phyloP scores from a whole-genome alignment of 208 protist genomes.

The Wallacemonas sp. region DNA sequence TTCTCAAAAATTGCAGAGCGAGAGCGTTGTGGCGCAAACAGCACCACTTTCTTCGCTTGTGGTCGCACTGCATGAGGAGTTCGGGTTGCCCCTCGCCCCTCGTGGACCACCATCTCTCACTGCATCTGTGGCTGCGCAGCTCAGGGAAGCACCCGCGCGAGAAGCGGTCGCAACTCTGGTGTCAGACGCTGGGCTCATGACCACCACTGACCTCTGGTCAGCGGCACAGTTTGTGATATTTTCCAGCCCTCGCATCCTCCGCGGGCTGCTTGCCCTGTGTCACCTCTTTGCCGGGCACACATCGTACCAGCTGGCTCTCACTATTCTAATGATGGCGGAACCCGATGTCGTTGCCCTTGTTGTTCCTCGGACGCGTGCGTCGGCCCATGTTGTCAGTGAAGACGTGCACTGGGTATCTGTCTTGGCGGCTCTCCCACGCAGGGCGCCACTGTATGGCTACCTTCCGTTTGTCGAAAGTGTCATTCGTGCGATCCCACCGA shows the following conservation, averaged over 20 bases:
- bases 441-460: constrained; percentile 30
- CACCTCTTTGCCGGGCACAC: constrained; percentile 27
- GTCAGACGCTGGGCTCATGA: constrained; percentile 6
- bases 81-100: constrained; percentile 49
- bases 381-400: background rate
- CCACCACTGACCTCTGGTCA: constrained; percentile 42
- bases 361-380: background rate
- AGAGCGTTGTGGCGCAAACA: no score
- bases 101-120: no score
- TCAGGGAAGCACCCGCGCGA: no score
- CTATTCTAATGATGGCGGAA: constrained; percentile 53
- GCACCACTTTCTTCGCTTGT: background rate
- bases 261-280: constrained; percentile 30
- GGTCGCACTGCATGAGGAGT: constrained; percentile 54
- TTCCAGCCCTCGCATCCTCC: constrained; percentile 34
- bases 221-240: constrained; percentile 58
- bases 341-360: constrained; percentile 36
- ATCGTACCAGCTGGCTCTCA: constrained; percentile 37
- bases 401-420: background rate
- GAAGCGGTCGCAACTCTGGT: no score
- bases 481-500: constrained; percentile 44
- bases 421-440: background rate
- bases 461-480: constrained; percentile 53
- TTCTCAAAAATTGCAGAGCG: background rate
- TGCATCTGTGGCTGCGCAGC: no score